phyloP scores from a whole-genome alignment of 345 rosid species.

The Salix koriyanagi region DNA sequence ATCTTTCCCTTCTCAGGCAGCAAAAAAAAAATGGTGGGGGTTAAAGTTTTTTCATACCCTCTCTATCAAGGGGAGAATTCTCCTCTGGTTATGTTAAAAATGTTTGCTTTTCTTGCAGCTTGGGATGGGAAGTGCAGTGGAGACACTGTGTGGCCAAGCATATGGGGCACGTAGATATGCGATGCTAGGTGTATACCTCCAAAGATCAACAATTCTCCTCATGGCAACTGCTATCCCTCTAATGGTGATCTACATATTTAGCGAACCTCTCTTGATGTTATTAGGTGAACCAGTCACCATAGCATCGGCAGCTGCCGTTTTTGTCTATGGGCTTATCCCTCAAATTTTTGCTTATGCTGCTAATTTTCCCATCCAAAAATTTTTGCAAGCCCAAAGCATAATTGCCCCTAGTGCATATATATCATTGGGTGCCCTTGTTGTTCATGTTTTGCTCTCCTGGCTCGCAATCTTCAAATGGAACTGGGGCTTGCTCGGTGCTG shows the following conservation, averaged over 20 bases:
- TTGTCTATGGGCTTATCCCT: conserved; percentile 27
- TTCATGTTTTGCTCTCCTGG: conserved; percentile 21
- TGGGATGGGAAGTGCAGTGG: conserved; percentile 74
- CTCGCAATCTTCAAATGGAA: conserved; percentile 10
- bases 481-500: conserved; percentile 25
- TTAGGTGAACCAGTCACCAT: conserved; percentile 57
- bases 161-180: conserved; percentile 61
- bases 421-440: conserved; percentile 1
- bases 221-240: conserved; percentile 46
- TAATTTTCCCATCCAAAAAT: conserved; percentile 57
- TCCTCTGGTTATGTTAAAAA: not conserved
- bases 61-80: not conserved
- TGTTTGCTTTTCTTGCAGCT: conserved; percentile 6
- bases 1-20: too few species aligned
- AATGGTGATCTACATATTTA: conserved; percentile 46
- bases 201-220: conserved; percentile 56
- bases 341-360: conserved; percentile 31
- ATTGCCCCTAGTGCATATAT: conserved; percentile 23
- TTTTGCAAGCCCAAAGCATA: conserved; percentile 27
- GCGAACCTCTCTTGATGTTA: conserved; percentile 41
- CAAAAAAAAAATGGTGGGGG: too few species aligned
- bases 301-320: conserved; percentile 51
- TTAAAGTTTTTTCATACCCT: too few species aligned
- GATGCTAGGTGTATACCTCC: conserved; percentile 68
- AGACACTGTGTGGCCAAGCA: conserved; percentile 79